These are phyloP conservation scores for Collybiopsis confluens DNA, from an alignment of 768 basidiomycete species.

Conservation along the genomic window DNA sequence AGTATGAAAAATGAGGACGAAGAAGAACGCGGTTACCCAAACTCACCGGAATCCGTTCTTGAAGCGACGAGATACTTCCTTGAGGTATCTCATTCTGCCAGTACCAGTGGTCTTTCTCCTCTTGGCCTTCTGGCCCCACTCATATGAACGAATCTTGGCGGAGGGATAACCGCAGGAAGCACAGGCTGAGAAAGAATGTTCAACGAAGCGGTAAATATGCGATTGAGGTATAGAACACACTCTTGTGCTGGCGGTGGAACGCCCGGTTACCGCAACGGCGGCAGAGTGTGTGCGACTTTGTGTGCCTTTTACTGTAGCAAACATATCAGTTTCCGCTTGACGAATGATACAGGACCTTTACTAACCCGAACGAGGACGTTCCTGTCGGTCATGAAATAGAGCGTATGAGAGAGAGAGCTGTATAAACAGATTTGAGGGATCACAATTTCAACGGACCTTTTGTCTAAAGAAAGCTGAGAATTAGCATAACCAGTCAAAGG, in stretches of 20 bases:
- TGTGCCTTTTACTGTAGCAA: slow-evolving; percentile 83
- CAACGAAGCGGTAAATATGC: neutral
- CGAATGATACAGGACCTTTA: slow-evolving; percentile 16
- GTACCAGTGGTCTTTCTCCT: slow-evolving; percentile 99
- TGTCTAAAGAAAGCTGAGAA: slow-evolving; percentile 48
- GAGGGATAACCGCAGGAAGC: slow-evolving; percentile 95
- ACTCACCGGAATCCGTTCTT: slow-evolving; percentile 95
- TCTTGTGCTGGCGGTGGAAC: slow-evolving; percentile 99
- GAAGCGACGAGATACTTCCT: slow-evolving; percentile 89
- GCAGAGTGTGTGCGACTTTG: slow-evolving; percentile 96
- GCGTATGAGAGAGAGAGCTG: slow-evolving; percentile 4
- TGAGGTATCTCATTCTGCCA: slow-evolving; percentile 92
- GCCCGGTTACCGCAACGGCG: slow-evolving; percentile 93
- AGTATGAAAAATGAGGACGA: neutral
- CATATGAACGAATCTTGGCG: slow-evolving; percentile 91
- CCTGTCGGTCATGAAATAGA: slow-evolving; percentile 40
- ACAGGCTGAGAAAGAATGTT: slow-evolving; percentile 63
- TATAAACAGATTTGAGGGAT: neutral
- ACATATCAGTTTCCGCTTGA: neutral
- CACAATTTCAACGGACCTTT: slow-evolving; percentile 75
- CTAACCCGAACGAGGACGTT: slow-evolving; percentile 95
- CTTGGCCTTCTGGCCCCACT: slow-evolving; percentile 99
- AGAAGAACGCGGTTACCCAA: neutral
- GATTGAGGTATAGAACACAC: slow-evolving; percentile 38
- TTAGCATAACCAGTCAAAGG: neutral